A percentile compares a stretch with the other conserved stretches of the same genome.
These are phyloP conservation scores for Neonectria coccinea DNA, from an alignment of 2,329 filamentous ascomycete species.

Conservation along the genomic window DNA sequence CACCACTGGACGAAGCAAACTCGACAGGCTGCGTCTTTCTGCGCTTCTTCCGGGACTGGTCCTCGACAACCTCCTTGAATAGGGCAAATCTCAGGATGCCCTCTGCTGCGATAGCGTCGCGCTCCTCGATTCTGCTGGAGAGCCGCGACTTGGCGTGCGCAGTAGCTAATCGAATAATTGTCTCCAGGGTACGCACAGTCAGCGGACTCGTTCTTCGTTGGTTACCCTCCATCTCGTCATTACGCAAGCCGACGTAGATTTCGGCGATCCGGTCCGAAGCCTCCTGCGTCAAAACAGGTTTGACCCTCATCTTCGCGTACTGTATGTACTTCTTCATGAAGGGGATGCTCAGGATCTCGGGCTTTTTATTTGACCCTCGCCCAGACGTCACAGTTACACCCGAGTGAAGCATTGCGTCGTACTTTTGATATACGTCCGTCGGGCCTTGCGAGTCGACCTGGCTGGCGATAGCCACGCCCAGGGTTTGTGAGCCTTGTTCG, in stretches of 20 bases:
- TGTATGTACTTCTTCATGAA: constrained; percentile 99
- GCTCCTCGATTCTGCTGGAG: constrained; percentile 88
- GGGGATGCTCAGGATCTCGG: constrained; percentile 92
- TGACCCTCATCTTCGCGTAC: constrained; percentile 92
- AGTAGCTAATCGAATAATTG: constrained; percentile 95
- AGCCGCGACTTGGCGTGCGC: constrained; percentile 94
- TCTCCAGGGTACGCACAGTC: constrained; percentile 97
- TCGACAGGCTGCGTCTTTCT: constrained; percentile 74
- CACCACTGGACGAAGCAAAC: constrained; percentile 69
- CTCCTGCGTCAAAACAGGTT: constrained; percentile 89
- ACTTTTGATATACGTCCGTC: constrained; percentile 95
- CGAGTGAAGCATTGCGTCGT: constrained; percentile 93
- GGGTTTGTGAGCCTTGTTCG: constrained; percentile 84
- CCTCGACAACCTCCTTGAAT: constrained; percentile 92
- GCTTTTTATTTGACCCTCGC: constrained; percentile 78
- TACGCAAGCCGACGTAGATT: constrained; percentile 91
- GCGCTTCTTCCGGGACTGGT: constrained; percentile 85
- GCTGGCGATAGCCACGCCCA: constrained; percentile 88
- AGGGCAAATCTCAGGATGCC: constrained; percentile 91
- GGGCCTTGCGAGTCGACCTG: constrained; percentile 78
- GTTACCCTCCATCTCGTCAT: constrained; percentile 95
- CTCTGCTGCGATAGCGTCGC: constrained; percentile 89
- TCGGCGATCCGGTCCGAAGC: constrained; percentile 92
- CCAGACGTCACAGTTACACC: constrained; percentile 84
- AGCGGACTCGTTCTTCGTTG: constrained; percentile 93